Base-by-base conservation (phyloP, 768 basidiomycete species). In the Boletus subparvulus region DNA sequence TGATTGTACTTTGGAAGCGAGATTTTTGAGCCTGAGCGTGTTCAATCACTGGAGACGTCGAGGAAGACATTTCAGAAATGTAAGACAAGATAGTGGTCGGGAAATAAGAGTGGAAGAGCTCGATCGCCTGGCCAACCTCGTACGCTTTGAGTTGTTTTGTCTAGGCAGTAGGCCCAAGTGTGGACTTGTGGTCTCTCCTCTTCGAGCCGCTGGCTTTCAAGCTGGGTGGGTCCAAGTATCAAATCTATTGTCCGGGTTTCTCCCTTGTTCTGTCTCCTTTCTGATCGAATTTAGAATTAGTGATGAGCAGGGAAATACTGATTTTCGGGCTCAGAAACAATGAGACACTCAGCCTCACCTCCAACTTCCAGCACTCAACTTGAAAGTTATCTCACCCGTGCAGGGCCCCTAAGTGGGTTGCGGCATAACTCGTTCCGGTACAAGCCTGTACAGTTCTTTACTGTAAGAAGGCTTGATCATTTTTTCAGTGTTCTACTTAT, bases 21-120 rank as follows among this genome's bases (percentile, higher is more conserved):
- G 24, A 3, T 28, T 36, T 17, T 35, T 14, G 44, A 26, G 32
- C 1, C n/a, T 33, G 58, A 14, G 30, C 8, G 46, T n/a, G 46
- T 43, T 51, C 43, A 11, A 16, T 37, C 4, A 12, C 44, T 37
- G 55, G 54, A 45, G 63, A 56, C 28, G 28, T 13, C 0, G 52
- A 44, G 21, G 54, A 47, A 17, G 55, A 56, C 41, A 56, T 59
- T 41, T 32, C 21, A 21, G 41, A 44, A 24, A 55, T 33, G 4
- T 1, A 12, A 33, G 13, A 21, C 4, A 41, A 36, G 48, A 16
- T 32, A 4, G 17, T 19, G 13, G 32, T 14, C 40, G 11, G 24
- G 16, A 33, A 43, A 11, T 5, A 10, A 26, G 16, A 10, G 28
- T 17, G 14, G 8, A 11, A 46, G 37, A 47, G 19, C 12, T 19